Evolutionary conservation across 352 stramenopile species (phyloP).

Genomic region (Phytophthora syringae): DNA sequence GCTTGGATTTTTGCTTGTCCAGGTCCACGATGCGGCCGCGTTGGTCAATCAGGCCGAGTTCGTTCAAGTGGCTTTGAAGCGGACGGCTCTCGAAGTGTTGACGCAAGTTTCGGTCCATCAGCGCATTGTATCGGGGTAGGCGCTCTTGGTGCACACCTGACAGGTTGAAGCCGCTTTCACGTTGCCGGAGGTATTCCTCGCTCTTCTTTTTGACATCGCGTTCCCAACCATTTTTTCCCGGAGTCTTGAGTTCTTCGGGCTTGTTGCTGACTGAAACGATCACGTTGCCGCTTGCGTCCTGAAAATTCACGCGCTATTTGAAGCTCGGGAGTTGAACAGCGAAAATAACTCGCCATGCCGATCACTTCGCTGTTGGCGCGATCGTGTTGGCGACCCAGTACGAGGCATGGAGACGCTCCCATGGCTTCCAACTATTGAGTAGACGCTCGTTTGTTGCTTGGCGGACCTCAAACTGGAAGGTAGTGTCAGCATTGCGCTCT

Average conservation of each 20-base stretch:
- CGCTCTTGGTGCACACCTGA: slow-evolving; percentile 71
- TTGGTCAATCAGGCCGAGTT: slow-evolving; percentile 86
- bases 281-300: neutral
- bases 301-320: slow-evolving; percentile 32
- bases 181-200: slow-evolving; percentile 54
- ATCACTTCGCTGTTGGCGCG: slow-evolving; percentile 16
- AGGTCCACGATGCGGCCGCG: slow-evolving; percentile 90
- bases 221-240: slow-evolving; percentile 21
- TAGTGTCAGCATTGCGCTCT: neutral
- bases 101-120: slow-evolving; percentile 89
- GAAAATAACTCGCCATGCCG: slow-evolving; percentile 13
- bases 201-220: slow-evolving; percentile 42
- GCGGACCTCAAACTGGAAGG: slow-evolving; percentile 44
- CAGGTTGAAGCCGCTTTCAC: slow-evolving; percentile 68
- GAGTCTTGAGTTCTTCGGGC: neutral
- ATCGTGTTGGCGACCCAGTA: slow-evolving; percentile 43
- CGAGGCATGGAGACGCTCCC: slow-evolving; percentile 58
- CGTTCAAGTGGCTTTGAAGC: slow-evolving; percentile 82
- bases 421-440: slow-evolving; percentile 66
- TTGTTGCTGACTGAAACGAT: slow-evolving; percentile 20
- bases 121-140: slow-evolving; percentile 87
- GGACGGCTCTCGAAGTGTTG: slow-evolving; percentile 89
- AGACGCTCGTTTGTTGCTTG: slow-evolving; percentile 55
- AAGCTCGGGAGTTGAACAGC: neutral
- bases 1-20: slow-evolving; percentile 89